These are phyloP conservation scores for Nicotiana tomentosiformis DNA, from an alignment of 257 asterid species.

Conservation along the genomic window DNA sequence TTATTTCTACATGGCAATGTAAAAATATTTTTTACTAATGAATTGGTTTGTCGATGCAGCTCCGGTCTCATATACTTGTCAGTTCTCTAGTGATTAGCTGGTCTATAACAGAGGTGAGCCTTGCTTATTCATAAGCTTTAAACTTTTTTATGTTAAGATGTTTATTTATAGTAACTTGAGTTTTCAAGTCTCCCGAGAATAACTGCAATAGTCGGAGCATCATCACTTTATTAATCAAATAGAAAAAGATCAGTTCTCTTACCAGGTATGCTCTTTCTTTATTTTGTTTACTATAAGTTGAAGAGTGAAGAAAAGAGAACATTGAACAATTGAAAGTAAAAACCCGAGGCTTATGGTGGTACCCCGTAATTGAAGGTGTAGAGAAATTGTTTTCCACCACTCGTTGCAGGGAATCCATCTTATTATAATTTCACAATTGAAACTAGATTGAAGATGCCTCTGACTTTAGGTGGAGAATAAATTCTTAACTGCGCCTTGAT, in stretches of 20 bases:
- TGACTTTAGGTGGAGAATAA: no score
- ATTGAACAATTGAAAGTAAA: no score
- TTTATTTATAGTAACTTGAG: not conserved
- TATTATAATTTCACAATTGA: no score
- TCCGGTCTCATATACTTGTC: slow-evolving; percentile 60
- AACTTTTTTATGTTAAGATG: not conserved
- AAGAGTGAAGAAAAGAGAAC: not conserved
- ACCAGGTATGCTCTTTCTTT: not conserved
- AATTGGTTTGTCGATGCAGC: slow-evolving; percentile 14
- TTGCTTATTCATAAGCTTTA: slow-evolving; percentile 6
- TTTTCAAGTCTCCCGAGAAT: not conserved
- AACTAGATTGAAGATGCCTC: no score
- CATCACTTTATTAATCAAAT: not conserved
- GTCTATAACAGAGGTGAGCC: slow-evolving; percentile 71
- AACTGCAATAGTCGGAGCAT: not conserved
- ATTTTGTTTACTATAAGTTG: not conserved
- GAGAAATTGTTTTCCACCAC: not conserved
- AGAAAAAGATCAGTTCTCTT: not conserved
- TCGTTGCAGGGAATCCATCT: no score
- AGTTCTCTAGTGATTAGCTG: slow-evolving; percentile 74
- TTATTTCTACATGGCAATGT: not conserved
- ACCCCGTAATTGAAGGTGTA: not conserved
- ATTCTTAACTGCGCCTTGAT: no score
- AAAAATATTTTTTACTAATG: not conserved
- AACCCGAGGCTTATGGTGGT: not conserved